Conservation (phyloP, 306 rosid species). For the Heteromeles arbutifolia region DNA sequence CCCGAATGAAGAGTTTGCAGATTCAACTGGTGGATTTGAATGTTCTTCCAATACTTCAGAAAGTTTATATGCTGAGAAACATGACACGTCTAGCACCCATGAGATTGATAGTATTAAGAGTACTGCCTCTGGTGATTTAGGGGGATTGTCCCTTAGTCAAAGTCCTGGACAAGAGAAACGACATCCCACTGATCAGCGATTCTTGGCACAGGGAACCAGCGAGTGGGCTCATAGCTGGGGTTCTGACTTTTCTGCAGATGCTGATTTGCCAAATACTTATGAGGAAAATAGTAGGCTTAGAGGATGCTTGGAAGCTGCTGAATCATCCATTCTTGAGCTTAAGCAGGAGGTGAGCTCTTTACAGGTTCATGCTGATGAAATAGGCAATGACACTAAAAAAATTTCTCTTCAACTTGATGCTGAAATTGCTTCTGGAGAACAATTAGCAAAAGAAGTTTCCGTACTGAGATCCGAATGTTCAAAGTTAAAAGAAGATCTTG, state of each 20-base stretch:
- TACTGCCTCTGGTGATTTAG: slow-evolving; percentile 57
- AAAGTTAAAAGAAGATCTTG: slow-evolving; percentile 69
- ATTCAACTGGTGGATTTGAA: slow-evolving; percentile 73
- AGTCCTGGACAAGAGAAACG: slow-evolving; percentile 66
- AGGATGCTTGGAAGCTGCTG: slow-evolving; percentile 67
- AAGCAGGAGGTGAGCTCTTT: slow-evolving; percentile 59
- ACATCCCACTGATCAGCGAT: slow-evolving; percentile 46
- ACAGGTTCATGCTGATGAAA: slow-evolving; percentile 68
- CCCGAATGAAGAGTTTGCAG: slow-evolving; percentile 66
- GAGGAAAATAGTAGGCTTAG: slow-evolving; percentile 62
- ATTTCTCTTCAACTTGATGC: slow-evolving; percentile 61
- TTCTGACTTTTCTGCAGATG: slow-evolving; percentile 53
- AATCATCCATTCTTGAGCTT: slow-evolving; percentile 69
- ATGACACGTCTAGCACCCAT: slow-evolving; percentile 55
- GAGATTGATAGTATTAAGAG: slow-evolving; percentile 83
- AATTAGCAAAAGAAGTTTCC: slow-evolving; percentile 61
- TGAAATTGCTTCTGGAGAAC: slow-evolving; percentile 80
- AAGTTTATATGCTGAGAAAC: slow-evolving; percentile 79
- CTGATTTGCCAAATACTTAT: slow-evolving; percentile 47
- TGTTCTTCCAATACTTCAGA: slow-evolving; percentile 89
- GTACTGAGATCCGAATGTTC: slow-evolving; percentile 68
- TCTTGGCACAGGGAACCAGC: slow-evolving; percentile 41
- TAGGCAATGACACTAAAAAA: slow-evolving; percentile 57
- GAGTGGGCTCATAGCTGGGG: slow-evolving; percentile 77
- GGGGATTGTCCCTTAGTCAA: slow-evolving; percentile 52